Conservation (phyloP, 2,329 filamentous ascomycete genomes). For the Penicillium brasilianum region DNA sequence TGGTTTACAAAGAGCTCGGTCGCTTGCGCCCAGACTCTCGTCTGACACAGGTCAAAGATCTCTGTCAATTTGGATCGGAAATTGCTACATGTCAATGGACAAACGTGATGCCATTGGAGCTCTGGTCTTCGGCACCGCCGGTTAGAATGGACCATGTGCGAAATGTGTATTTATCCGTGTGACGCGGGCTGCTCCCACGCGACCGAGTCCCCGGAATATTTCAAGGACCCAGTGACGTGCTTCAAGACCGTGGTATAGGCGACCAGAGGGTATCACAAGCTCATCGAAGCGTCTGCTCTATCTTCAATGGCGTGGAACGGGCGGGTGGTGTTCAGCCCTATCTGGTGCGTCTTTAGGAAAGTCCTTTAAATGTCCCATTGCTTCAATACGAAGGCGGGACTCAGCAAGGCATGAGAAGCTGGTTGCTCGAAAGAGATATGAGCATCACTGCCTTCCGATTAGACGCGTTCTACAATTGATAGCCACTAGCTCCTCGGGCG, state of each 20-base stretch:
- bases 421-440: not conserved
- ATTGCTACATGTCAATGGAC: not conserved
- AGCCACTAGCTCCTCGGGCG: not conserved
- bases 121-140: not conserved
- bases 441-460: not conserved
- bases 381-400: not conserved
- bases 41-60: conserved; percentile 50
- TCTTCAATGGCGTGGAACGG: not conserved
- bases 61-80: not conserved
- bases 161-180: not conserved
- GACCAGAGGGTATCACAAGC: not conserved
- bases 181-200: not conserved
- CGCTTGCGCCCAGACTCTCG: conserved; percentile 33
- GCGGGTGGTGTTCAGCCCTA: not conserved
- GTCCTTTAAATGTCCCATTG: not conserved
- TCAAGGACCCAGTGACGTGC: not conserved
- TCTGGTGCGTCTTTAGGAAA: not conserved
- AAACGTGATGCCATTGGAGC: not conserved
- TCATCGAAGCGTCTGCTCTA: not conserved
- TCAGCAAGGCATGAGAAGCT: not conserved
- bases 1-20: conserved; percentile 25
- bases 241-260: not conserved
- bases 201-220: not conserved
- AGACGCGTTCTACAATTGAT: not conserved
- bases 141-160: not conserved